Base-by-base conservation (phyloP, 2,329 filamentous ascomycete genomes). In the Fusarium pilosicola region DNA sequence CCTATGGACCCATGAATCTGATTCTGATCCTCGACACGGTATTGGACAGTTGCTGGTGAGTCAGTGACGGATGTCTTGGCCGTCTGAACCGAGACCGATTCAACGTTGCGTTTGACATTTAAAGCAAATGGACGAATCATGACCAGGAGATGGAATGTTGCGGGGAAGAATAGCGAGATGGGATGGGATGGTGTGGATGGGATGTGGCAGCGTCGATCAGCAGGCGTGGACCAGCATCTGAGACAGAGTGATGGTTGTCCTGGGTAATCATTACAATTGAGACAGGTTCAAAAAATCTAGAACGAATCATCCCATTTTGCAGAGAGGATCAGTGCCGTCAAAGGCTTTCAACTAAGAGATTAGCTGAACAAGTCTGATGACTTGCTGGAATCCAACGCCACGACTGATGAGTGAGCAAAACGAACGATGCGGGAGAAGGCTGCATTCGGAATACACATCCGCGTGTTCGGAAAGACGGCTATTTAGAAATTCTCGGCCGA, bases 401-500 rank as follows among this genome's bases (percentile, higher is more conserved):
- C 67, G 28, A 30, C 28, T 30, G 28, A 30, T 10, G 28, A 28
- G 28, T 28, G 28, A 28, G 28, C 28, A 28, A 39, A 32, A 42
- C 30, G 28, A 20, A 42, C 38, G 36, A 39, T 30, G 44, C 49
- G 65, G 49, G 42, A n/a, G 10, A 30, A 20, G 4, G 28, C 67
- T 54, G 26, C 41, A 70, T 70, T 59, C 17, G 65, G 67, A 65
- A 65, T 48, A 20, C 46, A 55, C 41, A 70, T 44, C 67, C 57
- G 58, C 36, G 45, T 18, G 45, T 24, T 65, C 67, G 67, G 67
- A 70, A 70, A 65, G 11, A 65, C 66, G 67, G 67, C 65, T 70
- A 32, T 28, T 22, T n/a, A n/a, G 30, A 20, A 34, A 38, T 42
- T 74, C 62, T 74, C 68, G 71, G 71, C 71, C 71, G 71, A 73